Conservation (phyloP, 805 yeast species). For the Yarrowia sp. region DNA sequence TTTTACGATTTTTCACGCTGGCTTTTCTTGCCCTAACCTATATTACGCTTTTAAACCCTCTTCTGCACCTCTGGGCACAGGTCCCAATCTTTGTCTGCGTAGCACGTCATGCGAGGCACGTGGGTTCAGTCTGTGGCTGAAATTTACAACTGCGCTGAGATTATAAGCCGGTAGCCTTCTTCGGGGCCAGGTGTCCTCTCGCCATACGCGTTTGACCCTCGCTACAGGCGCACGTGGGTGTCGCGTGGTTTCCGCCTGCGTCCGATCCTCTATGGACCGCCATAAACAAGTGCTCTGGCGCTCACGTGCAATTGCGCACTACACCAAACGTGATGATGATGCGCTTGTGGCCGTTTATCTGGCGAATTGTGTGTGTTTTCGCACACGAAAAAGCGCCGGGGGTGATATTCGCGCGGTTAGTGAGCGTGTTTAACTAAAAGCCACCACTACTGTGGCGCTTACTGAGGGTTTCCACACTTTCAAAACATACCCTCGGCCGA, state of each 20-base stretch:
- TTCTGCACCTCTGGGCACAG: conserved; percentile 15
- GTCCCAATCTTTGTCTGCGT: conserved; percentile 11
- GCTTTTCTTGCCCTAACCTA: conserved; percentile 24
- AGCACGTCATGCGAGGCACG: conserved; percentile 26
- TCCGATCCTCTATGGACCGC: too few relatives aligned
- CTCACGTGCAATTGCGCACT: conserved; percentile 24
- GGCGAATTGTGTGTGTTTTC: too few relatives aligned
- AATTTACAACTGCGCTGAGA: not conserved
- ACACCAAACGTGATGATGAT: conserved; percentile 6
- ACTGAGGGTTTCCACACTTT: not conserved
- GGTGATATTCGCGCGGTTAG: not conserved
- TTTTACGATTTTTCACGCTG: conserved; percentile 23
- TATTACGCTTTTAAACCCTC: conserved; percentile 19
- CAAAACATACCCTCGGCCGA: not conserved
- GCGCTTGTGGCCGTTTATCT: too few relatives aligned
- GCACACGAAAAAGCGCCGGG: too few relatives aligned
- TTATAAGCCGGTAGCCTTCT: too few relatives aligned
- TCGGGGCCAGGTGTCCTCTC: conserved; percentile 1
- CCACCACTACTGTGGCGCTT: not conserved
- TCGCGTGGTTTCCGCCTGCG: not conserved
- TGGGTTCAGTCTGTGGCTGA: conserved; percentile 25
- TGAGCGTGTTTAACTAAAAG: not conserved
- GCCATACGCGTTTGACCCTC: not conserved
- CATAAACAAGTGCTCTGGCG: not conserved
- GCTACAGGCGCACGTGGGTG: not conserved